These are phyloP conservation scores for Rhodotorula paludigena DNA, from an alignment of 768 basidiomycete species.

Conservation along the genomic window DNA sequence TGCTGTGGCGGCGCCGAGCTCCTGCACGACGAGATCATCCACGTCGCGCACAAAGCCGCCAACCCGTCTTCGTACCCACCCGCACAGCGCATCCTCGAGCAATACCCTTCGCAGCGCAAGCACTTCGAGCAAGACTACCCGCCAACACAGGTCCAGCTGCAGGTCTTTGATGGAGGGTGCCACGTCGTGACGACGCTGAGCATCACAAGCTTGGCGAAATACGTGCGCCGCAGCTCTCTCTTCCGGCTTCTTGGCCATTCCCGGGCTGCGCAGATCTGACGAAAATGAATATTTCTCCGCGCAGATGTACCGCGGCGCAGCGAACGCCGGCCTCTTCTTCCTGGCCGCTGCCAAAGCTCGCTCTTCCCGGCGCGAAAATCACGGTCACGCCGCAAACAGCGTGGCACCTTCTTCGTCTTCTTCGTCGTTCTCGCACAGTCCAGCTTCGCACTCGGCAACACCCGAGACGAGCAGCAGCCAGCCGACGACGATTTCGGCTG, in stretches of 20 bases:
- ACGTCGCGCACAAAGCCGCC: constrained; percentile 82
- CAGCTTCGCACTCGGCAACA: too few relatives aligned
- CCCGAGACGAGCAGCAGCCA: too few relatives aligned
- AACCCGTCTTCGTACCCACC: constrained; percentile 68
- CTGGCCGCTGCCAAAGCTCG: constrained; percentile 17
- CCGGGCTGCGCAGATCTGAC: too few relatives aligned
- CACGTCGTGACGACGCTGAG: constrained; percentile 40
- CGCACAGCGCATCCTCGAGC: constrained; percentile 56
- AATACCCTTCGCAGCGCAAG: constrained; percentile 43
- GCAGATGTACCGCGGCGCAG: constrained; percentile 28
- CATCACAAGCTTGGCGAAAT: constrained; percentile 46
- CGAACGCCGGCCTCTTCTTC: constrained; percentile 29
- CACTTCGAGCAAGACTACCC: constrained; percentile 34
- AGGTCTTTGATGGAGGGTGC: constrained; percentile 36
- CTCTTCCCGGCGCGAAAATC: too few relatives aligned
- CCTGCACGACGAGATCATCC: constrained; percentile 83
- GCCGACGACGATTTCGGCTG: constrained; percentile 18
- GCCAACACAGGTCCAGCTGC: constrained; percentile 41
- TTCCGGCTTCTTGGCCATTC: too few relatives aligned
- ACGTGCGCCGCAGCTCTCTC: constrained; percentile 44
- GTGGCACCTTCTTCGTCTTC: too few relatives aligned
- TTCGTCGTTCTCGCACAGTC: too few relatives aligned
- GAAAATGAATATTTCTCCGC: background rate
- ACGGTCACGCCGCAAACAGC: too few relatives aligned
- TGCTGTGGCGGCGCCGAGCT: constrained; percentile 56